Conservation (phyloP, 2,329 filamentous ascomycete genomes). For the Verticillium longisporum region DNA sequence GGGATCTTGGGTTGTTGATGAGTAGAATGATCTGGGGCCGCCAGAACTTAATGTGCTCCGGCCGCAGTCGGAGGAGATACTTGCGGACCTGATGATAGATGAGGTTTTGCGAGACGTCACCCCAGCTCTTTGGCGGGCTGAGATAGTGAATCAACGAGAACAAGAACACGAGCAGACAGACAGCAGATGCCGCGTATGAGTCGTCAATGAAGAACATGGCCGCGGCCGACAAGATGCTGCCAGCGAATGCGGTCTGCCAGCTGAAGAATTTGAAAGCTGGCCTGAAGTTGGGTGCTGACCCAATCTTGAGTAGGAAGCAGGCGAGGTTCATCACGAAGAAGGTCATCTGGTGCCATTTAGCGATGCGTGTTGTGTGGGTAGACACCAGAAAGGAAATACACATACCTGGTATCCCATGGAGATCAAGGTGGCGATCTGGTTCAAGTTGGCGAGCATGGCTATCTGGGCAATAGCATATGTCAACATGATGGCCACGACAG, state of each 20-base stretch:
- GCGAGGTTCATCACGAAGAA: slow-evolving; percentile 85
- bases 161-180: slow-evolving; percentile 66
- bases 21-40: slow-evolving; percentile 80
- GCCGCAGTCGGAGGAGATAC: slow-evolving; percentile 73
- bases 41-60: slow-evolving; percentile 93
- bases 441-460: slow-evolving; percentile 75
- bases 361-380: no score
- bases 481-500: slow-evolving; percentile 66
- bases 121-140: slow-evolving; percentile 81
- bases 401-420: slow-evolving; percentile 82
- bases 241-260: slow-evolving; percentile 72
- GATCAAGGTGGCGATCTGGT: slow-evolving; percentile 82
- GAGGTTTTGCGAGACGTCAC: slow-evolving; percentile 81
- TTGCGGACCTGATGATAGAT: slow-evolving; percentile 85
- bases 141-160: slow-evolving; percentile 83
- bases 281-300: slow-evolving; percentile 82
- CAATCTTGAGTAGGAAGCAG: slow-evolving; percentile 79
- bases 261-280: slow-evolving; percentile 87
- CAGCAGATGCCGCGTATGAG: slow-evolving; percentile 68
- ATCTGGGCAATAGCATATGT: slow-evolving; percentile 72
- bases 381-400: no score
- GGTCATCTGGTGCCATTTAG: slow-evolving; percentile 54
- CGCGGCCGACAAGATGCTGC: slow-evolving; percentile 66
- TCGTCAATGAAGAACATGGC: slow-evolving; percentile 91
- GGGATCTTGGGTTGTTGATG: slow-evolving; percentile 73